Evolutionary conservation across 495 filamentous ascomycete species (phyloP).

Genomic region (Poronia punctata): DNA sequence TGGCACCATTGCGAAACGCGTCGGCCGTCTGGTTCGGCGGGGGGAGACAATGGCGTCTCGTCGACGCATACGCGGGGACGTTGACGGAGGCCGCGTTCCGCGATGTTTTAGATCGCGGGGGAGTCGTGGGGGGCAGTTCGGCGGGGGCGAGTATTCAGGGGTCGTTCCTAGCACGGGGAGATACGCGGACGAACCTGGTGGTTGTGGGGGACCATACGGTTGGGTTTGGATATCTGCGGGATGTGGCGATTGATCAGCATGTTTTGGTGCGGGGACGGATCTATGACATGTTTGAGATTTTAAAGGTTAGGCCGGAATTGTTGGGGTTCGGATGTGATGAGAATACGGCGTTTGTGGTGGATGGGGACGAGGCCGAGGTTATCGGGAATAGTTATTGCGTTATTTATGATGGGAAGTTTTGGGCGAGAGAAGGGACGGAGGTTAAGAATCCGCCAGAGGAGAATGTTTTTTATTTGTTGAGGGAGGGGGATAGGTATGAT

Average conservation of each 20-base stretch:
- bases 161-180: conserved; percentile 27
- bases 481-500: conserved; percentile 9
- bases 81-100: conserved; percentile 23
- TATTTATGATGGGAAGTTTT: conserved; percentile 18
- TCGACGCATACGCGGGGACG: conserved; percentile 30
- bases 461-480: conserved; percentile 7
- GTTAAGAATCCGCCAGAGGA: conserved; percentile 4
- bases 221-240: conserved; percentile 25
- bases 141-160: conserved; percentile 30
- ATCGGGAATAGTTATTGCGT: conserved; percentile 14
- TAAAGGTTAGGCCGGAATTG: conserved; percentile 27
- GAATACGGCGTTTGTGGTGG: conserved; percentile 29
- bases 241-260: conserved; percentile 29
- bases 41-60: conserved; percentile 27
- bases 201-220: conserved; percentile 27
- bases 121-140: conserved; percentile 26
- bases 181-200: conserved; percentile 24
- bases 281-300: conserved; percentile 30
- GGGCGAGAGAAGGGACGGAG: conserved; percentile 7
- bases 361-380: conserved; percentile 22
- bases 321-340: conserved; percentile 28
- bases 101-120: conserved; percentile 24
- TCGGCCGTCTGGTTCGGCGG: conserved; percentile 28
- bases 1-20: conserved; percentile 19
- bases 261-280: conserved; percentile 25